A percentile compares a stretch with the other conserved stretches of the same genome.
phyloP scores from a whole-genome alignment of 2,329 filamentous ascomycete genomes.

The Simplicillium aogashimaense region DNA sequence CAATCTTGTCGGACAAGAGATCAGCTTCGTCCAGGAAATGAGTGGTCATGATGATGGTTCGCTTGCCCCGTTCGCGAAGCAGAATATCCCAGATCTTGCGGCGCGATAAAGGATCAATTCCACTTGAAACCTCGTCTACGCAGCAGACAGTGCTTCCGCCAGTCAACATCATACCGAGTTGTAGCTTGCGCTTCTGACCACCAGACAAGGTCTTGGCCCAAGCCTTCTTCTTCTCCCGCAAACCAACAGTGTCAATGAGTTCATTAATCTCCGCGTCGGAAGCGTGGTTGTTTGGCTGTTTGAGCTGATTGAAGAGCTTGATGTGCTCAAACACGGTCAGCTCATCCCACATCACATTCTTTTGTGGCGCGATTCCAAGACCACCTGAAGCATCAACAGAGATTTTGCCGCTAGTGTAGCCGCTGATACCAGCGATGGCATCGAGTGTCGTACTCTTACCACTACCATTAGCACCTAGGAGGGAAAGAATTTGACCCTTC shows the following conservation, averaged over 20 bases:
- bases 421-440: constrained; percentile 17
- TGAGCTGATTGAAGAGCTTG: constrained; percentile 58
- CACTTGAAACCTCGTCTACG: constrained; percentile 66
- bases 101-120: constrained; percentile 61
- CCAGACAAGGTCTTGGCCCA: constrained; percentile 58
- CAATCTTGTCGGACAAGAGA: constrained; percentile 60
- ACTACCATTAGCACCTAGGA: constrained; percentile 56
- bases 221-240: constrained; percentile 52
- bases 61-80: constrained; percentile 52
- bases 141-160: constrained; percentile 64
- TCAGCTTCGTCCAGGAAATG: constrained; percentile 73
- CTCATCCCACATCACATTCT: constrained; percentile 68
- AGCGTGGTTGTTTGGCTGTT: constrained; percentile 38
- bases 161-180: constrained; percentile 71
- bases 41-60: constrained; percentile 63
- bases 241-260: constrained; percentile 53
- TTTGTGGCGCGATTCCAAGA: constrained; percentile 64
- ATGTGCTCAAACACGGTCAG: constrained; percentile 65
- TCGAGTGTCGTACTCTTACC: constrained; percentile 60
- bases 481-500: constrained; percentile 67
- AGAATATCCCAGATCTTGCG: constrained; percentile 44
- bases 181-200: constrained; percentile 67
- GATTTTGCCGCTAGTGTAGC: constrained; percentile 47
- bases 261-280: constrained; percentile 28
- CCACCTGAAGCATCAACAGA: constrained; percentile 58